phyloP scores from a whole-genome alignment of 73 alveolate genomes.

The Diophrys sp. region DNA sequence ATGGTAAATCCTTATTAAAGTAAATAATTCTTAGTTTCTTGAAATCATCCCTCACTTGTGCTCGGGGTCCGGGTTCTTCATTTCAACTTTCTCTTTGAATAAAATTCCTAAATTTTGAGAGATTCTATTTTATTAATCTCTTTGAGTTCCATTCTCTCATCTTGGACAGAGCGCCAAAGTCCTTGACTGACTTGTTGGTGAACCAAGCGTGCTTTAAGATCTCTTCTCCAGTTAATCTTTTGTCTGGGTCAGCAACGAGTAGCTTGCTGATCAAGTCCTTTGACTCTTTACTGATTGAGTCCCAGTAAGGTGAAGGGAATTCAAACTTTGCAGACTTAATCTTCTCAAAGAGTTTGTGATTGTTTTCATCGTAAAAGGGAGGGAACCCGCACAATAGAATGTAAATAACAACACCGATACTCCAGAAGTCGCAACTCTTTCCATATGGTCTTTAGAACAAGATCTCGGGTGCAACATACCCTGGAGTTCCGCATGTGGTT shows the following conservation, averaged over 20 bases:
- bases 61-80: too few species aligned
- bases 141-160: slow-evolving; percentile 22
- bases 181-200: slow-evolving; percentile 34
- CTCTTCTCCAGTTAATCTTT: slow-evolving; percentile 60
- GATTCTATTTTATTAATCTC: too few species aligned
- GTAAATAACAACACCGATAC: slow-evolving; percentile 77
- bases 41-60: too few species aligned
- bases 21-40: too few species aligned
- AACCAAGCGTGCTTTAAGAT: slow-evolving; percentile 80
- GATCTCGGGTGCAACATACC: slow-evolving; percentile 88
- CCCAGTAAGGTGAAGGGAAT: slow-evolving; percentile 14
- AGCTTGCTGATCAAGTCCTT: slow-evolving; percentile 20
- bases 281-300: slow-evolving; percentile 4
- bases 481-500: slow-evolving; percentile 91
- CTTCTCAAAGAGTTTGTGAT: slow-evolving; percentile 61
- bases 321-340: slow-evolving; percentile 52
- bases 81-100: too few species aligned
- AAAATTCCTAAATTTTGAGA: too few species aligned
- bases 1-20: too few species aligned
- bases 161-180: neutral
- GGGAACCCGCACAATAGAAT: slow-evolving; percentile 52
- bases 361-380: slow-evolving; percentile 67
- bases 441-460: slow-evolving; percentile 66
- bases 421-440: slow-evolving; percentile 73
- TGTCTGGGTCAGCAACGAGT: slow-evolving; percentile 53